Base-by-base conservation (phyloP, 148 eudicot genomes). In the Heliosperma pusillum region DNA sequence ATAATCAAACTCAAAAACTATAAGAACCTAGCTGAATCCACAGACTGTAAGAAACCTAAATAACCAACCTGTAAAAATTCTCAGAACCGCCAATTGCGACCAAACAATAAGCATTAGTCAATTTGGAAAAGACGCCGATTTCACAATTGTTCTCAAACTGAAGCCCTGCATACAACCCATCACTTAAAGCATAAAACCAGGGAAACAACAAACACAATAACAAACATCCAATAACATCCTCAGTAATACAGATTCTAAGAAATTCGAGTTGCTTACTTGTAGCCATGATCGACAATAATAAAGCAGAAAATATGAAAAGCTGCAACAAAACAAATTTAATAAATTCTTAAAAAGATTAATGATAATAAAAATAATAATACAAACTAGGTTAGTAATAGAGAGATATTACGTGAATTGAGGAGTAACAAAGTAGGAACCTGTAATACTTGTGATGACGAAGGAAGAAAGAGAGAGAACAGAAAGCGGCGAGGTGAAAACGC, bases 21-120 rank as follows among this genome's bases (percentile, higher is more conserved):
- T 25, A 13, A 20, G 15, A 67, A 20, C 56, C 72, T 12, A 44
- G 4, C 7, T 5, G 40, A 56, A 8, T 19, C 17, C 2, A 22
- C 30, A 30, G 10, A 36, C 65, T 4, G 0, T 16, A 25, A 50
- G 16, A 69, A 66, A n/a, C 57, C 17, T 12, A 27, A 45, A 73
- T 53, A 74, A 64, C 77, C 58, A 69, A 93, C 98, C 97, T 94
- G 87, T 94, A 94, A 44, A 94, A 91, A 71, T 81, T 94, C 76
- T 94, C 98, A 0, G 98, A 94, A 40, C 98, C 98, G 7, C 97
- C 98, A 68, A 89, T 94, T 15, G 95, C 97, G 21, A 94, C 98
- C 78, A 94, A 79, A 62, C 98, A 94, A 80, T 94, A 94, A 0
- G 95, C 90, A 72, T 94, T 94, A 30, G 98, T 91, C 73, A 94